Percentiles rank a stretch among this genome's conserved stretches.
These are phyloP conservation scores for Hymenochaete sp. DNA, from an alignment of 1,284 basidiomycete species.

Conservation along the genomic window DNA sequence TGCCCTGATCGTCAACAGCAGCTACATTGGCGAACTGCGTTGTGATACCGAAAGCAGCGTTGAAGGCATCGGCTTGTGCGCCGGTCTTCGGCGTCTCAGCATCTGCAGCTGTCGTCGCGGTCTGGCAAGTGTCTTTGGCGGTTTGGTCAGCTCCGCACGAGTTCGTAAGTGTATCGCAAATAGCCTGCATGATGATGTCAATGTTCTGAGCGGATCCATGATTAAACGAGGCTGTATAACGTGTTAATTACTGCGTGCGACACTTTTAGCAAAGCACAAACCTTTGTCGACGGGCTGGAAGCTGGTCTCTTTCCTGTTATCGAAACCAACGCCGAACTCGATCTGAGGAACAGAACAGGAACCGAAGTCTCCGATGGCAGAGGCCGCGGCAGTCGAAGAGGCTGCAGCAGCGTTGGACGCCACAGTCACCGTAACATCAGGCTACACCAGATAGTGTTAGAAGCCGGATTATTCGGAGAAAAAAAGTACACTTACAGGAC, in stretches of 20 bases:
- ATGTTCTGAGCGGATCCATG: slow-evolving; percentile 47
- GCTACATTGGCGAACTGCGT: slow-evolving; percentile 34
- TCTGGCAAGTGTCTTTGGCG: slow-evolving; percentile 41
- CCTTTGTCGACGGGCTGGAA: slow-evolving; percentile 41
- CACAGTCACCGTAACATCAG: neutral
- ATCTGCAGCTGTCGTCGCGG: slow-evolving; percentile 35
- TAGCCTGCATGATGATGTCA: slow-evolving; percentile 44
- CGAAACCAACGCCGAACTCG: slow-evolving; percentile 51
- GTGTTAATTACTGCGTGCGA: slow-evolving; percentile 18
- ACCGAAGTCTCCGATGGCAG: slow-evolving; percentile 43
- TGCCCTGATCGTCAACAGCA: slow-evolving; percentile 33
- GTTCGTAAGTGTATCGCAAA: slow-evolving; percentile 47
- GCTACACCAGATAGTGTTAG: slow-evolving; percentile 13
- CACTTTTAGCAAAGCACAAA: slow-evolving; percentile 20
- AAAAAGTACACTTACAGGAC: slow-evolving; percentile 11
- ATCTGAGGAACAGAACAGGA: slow-evolving; percentile 49
- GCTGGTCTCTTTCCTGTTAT: slow-evolving; percentile 48
- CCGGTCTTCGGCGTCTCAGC: slow-evolving; percentile 37
- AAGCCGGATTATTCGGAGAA: slow-evolving; percentile 18
- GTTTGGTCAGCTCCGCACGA: slow-evolving; percentile 41
- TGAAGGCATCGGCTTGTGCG: slow-evolving; percentile 51
- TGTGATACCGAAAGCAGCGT: slow-evolving; percentile 42
- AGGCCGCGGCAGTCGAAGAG: slow-evolving; percentile 22
- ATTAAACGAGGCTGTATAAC: slow-evolving; percentile 35
- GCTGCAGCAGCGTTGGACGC: slow-evolving; percentile 19